Percentiles rank a stretch among this genome's conserved stretches.
Evolutionary conservation across 23 red algal genomes (phyloP).

Genomic region (Gracilaria gracilis): DNA sequence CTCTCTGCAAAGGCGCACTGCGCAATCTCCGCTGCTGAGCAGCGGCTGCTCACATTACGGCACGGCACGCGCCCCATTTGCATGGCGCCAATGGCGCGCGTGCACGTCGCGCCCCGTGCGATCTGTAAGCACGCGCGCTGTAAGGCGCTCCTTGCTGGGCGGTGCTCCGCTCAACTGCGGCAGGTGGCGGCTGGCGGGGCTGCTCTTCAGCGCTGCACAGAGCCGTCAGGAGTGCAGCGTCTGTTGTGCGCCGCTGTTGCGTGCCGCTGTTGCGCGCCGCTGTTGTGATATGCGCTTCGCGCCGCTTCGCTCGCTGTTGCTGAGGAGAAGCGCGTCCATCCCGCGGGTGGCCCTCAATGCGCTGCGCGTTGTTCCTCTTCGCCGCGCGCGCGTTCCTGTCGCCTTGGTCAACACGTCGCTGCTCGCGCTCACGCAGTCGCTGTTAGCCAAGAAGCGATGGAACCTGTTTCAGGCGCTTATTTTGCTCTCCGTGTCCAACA

Average conservation of each 20-base stretch:
- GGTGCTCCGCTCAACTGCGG: no score
- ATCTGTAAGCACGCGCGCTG: background rate
- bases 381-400: background rate
- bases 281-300: background rate
- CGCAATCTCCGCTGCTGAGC: conserved; percentile 84
- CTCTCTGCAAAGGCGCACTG: conserved; percentile 78
- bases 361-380: background rate
- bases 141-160: no score
- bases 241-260: no score
- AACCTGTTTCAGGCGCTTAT: conserved; percentile 47
- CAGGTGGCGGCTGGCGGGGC: no score
- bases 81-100: background rate
- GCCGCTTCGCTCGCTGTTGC: background rate
- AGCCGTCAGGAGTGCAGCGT: no score
- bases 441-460: conserved; percentile 49
- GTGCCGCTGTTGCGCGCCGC: background rate
- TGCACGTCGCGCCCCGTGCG: background rate
- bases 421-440: conserved; percentile 48
- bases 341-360: background rate
- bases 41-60: no score
- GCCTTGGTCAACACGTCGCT: background rate
- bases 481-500: conserved; percentile 18
- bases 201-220: no score
- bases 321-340: background rate
- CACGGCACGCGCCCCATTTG: background rate